These are phyloP conservation scores for Spergularia azorica DNA, from an alignment of 179 eudicot genomes.

Conservation along the genomic window DNA sequence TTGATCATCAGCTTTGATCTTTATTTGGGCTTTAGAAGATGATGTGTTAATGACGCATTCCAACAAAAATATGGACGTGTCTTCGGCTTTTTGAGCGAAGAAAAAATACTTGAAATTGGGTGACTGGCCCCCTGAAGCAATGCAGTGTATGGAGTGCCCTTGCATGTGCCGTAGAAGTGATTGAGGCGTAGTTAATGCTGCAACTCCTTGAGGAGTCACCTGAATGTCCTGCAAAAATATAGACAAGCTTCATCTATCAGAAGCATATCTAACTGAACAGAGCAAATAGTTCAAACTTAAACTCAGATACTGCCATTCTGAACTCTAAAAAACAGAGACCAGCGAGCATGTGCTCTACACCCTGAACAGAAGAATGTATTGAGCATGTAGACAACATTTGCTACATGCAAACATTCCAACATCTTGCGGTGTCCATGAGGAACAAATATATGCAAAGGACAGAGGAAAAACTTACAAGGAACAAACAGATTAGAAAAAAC, in stretches of 20 bases:
- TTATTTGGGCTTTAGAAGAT: conserved; percentile 76
- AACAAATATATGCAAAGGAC: not conserved
- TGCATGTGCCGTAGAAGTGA: conserved; percentile 83
- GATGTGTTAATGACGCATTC: conserved; percentile 90
- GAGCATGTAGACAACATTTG: not conserved
- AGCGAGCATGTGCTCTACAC: not conserved
- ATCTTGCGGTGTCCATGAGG: not conserved
- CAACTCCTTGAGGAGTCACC: conserved; percentile 71
- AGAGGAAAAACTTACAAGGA: not conserved
- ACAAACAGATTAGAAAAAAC: not conserved
- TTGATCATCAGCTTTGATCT: conserved; percentile 93
- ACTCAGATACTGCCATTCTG: not conserved
- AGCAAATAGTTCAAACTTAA: not conserved
- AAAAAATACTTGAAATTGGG: conserved; percentile 95
- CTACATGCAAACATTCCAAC: not conserved
- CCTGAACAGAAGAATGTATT: not conserved
- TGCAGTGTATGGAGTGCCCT: conserved; percentile 77
- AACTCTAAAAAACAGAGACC: too few relatives aligned
- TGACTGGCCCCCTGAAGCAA: conserved; percentile 97
- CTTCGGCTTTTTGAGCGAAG: conserved; percentile 85
- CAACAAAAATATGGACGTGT: conserved; percentile 66
- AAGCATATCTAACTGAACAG: not conserved
- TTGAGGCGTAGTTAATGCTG: conserved; percentile 73
- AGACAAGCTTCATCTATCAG: not conserved
- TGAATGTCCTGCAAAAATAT: conserved; percentile 54